Base-by-base conservation (phyloP, 2,329 filamentous ascomycete genomes). In the Trichoderma afroharzianum region DNA sequence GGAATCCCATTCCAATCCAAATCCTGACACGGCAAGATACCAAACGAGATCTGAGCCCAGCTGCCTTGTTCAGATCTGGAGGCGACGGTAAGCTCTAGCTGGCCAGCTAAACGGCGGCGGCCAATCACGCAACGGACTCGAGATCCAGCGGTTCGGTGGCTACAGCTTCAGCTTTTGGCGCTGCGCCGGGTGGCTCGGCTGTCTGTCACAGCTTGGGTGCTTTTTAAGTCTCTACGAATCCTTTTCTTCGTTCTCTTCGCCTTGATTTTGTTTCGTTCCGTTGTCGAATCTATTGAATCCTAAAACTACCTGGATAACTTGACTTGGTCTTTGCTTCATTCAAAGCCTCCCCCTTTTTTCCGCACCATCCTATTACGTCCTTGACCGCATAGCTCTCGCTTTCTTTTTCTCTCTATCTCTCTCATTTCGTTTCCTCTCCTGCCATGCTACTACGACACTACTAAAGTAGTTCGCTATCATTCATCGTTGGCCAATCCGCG, bases 161-260 rank as follows among this genome's bases (percentile, higher is more conserved):
- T 55, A 50, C 55, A n/a, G 66, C 55, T 47, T 21, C 33, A 57
- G 30, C 21, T 18, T 58, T 64, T 47, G 53, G 53, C 33, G 64
- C 64, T 21, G 24, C 53, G 64, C 66, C 66, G 66, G 66, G 66
- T 68, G 66, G 66, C 66, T 68, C 66, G 66, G 66, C 66, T 39
- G 36, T 68, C 43, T 50, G 55, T 24, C 63, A 14, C 63, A 58
- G 32, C 50, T 32, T 32, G n/a, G n/a, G 26, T 57, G 63, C 63
- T 67, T 53, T 66, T 39, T 43, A 57, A 57, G 21, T 33, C 28
- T 33, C 43, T 33, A 9, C 21, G 26, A 8, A 68, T 68, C 64
- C 53, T 36, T 14, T 2, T 33, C n/a, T n/a, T n/a, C n/a, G 15
- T 24, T 33, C 28, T 47, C 18, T 66, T 64, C 24, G 63, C 30